A percentile compares a stretch with the other conserved stretches of the same genome.
These are phyloP conservation scores for Oxytropis ochrocephala DNA, from an alignment of 306 rosid genomes.

Conservation along the genomic window DNA sequence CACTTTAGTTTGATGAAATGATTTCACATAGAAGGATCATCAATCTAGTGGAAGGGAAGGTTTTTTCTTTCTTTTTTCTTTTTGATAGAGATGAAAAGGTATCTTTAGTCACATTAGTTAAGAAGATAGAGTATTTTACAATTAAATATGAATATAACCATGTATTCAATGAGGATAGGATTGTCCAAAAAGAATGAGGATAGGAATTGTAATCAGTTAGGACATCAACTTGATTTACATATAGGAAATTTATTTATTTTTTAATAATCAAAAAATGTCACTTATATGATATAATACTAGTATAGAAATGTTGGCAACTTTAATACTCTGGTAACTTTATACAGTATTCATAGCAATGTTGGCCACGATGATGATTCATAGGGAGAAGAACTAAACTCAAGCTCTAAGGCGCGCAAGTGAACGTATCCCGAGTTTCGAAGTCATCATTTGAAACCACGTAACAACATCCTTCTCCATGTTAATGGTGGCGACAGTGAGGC, in stretches of 20 bases:
- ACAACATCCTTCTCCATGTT: no score
- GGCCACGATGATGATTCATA: no score
- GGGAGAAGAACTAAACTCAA: no score
- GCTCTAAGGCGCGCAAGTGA: no score
- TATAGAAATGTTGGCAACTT: background rate
- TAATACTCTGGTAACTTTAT: no score
- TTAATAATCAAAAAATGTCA: background rate
- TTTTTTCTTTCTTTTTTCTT: background rate
- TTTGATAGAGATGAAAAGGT: background rate
- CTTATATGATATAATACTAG: background rate
- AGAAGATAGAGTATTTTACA: background rate
- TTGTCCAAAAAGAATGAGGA: background rate
- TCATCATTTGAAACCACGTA: no score
- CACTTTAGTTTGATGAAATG: slow-evolving; percentile 29
- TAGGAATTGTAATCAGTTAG: background rate
- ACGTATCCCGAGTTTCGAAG: no score
- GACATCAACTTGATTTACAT: background rate
- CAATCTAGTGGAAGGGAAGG: background rate
- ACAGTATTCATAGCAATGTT: no score
- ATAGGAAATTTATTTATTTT: background rate
- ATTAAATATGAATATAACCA: background rate
- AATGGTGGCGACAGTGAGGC: no score
- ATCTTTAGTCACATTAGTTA: slow-evolving; percentile 8
- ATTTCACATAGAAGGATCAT: slow-evolving; percentile 10
- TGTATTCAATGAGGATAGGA: background rate